These are phyloP conservation scores for Blastobotrys terrestris DNA, from an alignment of 805 yeast species.

Conservation along the genomic window DNA sequence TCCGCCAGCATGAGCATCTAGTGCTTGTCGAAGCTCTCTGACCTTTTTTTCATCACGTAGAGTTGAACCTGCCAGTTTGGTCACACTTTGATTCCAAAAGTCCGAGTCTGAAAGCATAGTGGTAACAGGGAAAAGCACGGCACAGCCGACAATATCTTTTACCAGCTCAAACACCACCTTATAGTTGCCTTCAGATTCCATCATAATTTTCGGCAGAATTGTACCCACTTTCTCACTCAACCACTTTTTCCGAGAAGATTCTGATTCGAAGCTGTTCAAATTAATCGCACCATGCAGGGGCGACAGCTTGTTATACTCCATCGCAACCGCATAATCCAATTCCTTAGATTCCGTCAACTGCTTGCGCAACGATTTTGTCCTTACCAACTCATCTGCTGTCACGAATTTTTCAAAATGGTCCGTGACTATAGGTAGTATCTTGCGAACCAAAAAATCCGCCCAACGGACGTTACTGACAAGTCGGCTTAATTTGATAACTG, in stretches of 20 bases:
- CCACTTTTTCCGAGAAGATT: conserved; percentile 42
- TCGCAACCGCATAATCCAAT: conserved; percentile 38
- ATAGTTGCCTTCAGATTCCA: conserved; percentile 40
- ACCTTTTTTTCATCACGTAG: conserved; percentile 73
- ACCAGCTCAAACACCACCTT: conserved; percentile 45
- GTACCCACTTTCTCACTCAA: conserved; percentile 38
- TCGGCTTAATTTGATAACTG: conserved; percentile 37
- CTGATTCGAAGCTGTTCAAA: conserved; percentile 32
- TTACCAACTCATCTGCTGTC: conserved; percentile 33
- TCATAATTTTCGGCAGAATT: conserved; percentile 46
- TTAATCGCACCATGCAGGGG: conserved; percentile 35
- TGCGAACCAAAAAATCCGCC: conserved; percentile 50
- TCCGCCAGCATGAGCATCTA: conserved; percentile 51
- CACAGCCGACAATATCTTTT: conserved; percentile 56
- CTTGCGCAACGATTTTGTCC: conserved; percentile 22
- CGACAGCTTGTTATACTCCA: conserved; percentile 29
- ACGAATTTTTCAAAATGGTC: conserved; percentile 54
- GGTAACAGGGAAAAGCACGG: conserved; percentile 48
- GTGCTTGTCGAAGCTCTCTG: conserved; percentile 58
- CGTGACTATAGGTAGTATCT: conserved; percentile 58
- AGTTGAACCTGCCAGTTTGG: conserved; percentile 52
- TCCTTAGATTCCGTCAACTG: conserved; percentile 33
- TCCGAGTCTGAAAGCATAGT: conserved; percentile 63
- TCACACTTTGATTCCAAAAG: conserved; percentile 63
- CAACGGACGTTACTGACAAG: conserved; percentile 44